Base-by-base conservation (phyloP, 164 flowering plant genomes). In the Nymphaea thermarum region DNA sequence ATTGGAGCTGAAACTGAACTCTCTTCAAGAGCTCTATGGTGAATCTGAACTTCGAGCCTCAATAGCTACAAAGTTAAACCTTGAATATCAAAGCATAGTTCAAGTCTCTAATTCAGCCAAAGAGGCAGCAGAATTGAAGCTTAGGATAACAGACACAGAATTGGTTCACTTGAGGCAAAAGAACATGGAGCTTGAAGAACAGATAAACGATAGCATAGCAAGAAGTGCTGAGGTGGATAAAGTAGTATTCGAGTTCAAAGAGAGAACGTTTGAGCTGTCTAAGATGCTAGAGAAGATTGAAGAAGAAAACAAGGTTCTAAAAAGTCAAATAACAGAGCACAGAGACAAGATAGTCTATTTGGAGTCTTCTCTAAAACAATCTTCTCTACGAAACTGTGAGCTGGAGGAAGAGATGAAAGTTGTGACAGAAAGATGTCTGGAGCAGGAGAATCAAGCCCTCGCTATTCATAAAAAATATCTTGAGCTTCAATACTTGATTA, bases 401-500 rank as follows among this genome's bases (percentile, higher is more conserved):
- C 95, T 93, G 43, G 91, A 85, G 73, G 67, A 79, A 71, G 89
- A 87, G 73, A 68, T 92, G 78, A 84, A 80, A 77, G 78, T 36
- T 76, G 75, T 71, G 7, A 36, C 42, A 25, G 88, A 72, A 41
- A 85, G 78, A 70, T 77, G 85, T 74, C 74, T 81, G 17, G 87
- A 88, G 66, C 92, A 87, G 62, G 94, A 92, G 72, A 90, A 74
- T 16, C 75, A 76, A 60, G 90, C 89, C 3, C 82, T 66, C 66
- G 74, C 67, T 43, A 77, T 71, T 44, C 87, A 86, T 71, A 83
- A 92, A 59, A 89, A 90, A 44, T 76, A 89, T 75, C 72, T 84
- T 43, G 91, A 92, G 68, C 82, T 93, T 36, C 95, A 93, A 76
- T 90, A 85, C 70, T 65, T 88, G 67, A 68, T 87, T 59, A 85